Evolutionary conservation across 2,329 filamentous ascomycete genomes (phyloP).

Genomic region (Sporothrix luriei): DNA sequence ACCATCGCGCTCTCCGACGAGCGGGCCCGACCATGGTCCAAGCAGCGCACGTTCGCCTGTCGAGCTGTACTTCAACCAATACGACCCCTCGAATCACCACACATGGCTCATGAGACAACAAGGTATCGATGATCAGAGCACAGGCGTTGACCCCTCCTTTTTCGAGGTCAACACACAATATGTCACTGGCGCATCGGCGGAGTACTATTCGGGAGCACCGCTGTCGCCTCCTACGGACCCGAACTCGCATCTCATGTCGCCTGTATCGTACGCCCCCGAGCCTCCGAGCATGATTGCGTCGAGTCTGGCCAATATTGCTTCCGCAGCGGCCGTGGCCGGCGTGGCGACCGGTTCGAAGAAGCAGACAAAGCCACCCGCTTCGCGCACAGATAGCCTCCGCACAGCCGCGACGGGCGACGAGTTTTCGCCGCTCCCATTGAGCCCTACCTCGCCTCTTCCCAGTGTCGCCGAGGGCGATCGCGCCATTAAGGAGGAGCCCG

Average conservation of each 20-base stretch:
- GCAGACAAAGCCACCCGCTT: constrained; percentile 21
- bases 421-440: constrained; percentile 35
- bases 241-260: constrained; percentile 28
- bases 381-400: constrained; percentile 32
- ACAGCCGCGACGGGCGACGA: constrained; percentile 22
- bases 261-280: constrained; percentile 19
- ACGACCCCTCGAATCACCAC: constrained; percentile 28
- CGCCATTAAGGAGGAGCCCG: constrained; percentile 21
- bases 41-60: constrained; percentile 28
- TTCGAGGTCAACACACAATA: constrained; percentile 35
- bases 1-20: constrained; percentile 31
- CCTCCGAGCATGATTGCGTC: constrained; percentile 27
- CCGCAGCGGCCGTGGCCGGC: constrained; percentile 26
- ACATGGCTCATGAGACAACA: constrained; percentile 34
- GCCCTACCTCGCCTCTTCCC: constrained; percentile 35
- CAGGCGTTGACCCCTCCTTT: constrained; percentile 12
- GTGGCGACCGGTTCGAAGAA: constrained; percentile 14
- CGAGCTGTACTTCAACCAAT: constrained; percentile 24
- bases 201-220: constrained; percentile 39
- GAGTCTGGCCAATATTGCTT: constrained; percentile 32
- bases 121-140: constrained; percentile 31
- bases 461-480: constrained; percentile 19
- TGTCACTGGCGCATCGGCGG: constrained; percentile 38
- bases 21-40: constrained; percentile 12
- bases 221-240: constrained; percentile 37